Conservation (phyloP, 2,329 filamentous ascomycete species). For the Talaromyces amestolkiae region DNA sequence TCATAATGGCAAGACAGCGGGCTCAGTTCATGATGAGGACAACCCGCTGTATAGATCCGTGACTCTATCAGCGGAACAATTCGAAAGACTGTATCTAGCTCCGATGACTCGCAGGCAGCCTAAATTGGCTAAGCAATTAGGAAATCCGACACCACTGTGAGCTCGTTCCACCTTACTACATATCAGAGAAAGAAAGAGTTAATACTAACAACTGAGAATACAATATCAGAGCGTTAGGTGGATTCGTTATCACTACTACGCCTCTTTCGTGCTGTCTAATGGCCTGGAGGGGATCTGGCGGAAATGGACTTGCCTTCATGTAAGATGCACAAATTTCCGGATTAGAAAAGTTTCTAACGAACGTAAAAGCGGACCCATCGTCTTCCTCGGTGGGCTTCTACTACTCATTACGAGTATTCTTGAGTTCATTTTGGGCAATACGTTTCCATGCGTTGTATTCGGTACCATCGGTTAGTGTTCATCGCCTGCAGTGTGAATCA, state of each 20-base stretch:
- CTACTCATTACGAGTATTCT: slow-evolving; percentile 54
- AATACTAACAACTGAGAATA: background rate
- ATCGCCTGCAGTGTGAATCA: background rate
- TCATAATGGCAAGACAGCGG: slow-evolving; percentile 5
- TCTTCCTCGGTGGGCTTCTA: slow-evolving; percentile 48
- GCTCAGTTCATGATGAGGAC: slow-evolving; percentile 9
- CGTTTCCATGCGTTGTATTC: slow-evolving; percentile 60
- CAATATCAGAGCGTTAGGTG: slow-evolving; percentile 48
- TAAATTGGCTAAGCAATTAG: slow-evolving; percentile 24
- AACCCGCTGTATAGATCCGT: background rate
- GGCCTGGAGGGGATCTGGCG: slow-evolving; percentile 50
- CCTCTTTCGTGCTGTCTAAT: slow-evolving; percentile 53
- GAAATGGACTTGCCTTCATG: slow-evolving; percentile 9
- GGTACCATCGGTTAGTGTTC: slow-evolving; percentile 45
- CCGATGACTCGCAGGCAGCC: slow-evolving; percentile 29
- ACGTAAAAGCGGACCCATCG: background rate
- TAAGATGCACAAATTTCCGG: background rate
- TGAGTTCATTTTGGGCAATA: slow-evolving; percentile 60
- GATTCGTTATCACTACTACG: slow-evolving; percentile 52
- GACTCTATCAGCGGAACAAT: slow-evolving; percentile 44
- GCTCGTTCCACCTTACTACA: background rate
- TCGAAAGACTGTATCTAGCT: slow-evolving; percentile 52
- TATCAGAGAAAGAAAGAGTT: background rate
- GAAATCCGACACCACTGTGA: slow-evolving; percentile 32
- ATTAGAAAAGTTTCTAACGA: background rate